Conservation (phyloP, 2,329 filamentous ascomycete genomes). For the Penicillium sp. region DNA sequence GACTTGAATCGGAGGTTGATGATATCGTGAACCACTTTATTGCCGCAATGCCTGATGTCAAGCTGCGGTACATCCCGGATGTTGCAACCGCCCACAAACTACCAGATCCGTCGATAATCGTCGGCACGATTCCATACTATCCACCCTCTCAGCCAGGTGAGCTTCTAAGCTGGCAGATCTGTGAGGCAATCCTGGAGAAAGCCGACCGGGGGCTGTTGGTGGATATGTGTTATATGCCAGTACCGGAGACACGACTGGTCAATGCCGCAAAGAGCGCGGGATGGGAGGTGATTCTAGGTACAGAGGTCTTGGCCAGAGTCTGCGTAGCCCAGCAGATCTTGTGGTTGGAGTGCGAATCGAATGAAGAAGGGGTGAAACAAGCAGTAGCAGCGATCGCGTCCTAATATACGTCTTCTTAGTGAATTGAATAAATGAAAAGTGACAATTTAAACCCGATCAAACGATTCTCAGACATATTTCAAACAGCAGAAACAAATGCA, state of each 20-base stretch:
- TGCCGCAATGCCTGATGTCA: constrained; percentile 5
- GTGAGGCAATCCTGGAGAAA: constrained; percentile 2
- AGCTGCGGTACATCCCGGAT: constrained; percentile 13
- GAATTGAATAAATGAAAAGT: no score
- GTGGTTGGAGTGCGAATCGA: constrained; percentile 20
- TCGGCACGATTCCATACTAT: constrained; percentile 24
- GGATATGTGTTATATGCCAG: constrained; percentile 29
- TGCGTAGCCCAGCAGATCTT: constrained; percentile 24
- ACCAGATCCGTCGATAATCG: constrained; percentile 14
- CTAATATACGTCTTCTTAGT: no score
- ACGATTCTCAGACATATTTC: no score
- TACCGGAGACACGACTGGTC: constrained; percentile 16
- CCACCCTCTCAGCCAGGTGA: constrained; percentile 19
- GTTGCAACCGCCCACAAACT: constrained; percentile 8
- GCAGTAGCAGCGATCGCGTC: background rate
- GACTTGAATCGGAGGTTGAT: constrained; percentile 21
- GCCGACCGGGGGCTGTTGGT: constrained; percentile 18
- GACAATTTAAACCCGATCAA: no score
- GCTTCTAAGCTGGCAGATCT: constrained; percentile 4
- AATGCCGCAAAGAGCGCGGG: constrained; percentile 14
- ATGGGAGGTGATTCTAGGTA: constrained; percentile 22
- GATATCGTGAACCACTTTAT: constrained; percentile 17
- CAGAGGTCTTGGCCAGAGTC: constrained; percentile 22
- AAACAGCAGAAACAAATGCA: no score
- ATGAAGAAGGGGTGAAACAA: constrained; percentile 15